Percentiles rank a stretch among this genome's conserved stretches.
Conservation (phyloP, 2,329 filamentous ascomycete species). For the Pseudopyricularia cyperi region DNA sequence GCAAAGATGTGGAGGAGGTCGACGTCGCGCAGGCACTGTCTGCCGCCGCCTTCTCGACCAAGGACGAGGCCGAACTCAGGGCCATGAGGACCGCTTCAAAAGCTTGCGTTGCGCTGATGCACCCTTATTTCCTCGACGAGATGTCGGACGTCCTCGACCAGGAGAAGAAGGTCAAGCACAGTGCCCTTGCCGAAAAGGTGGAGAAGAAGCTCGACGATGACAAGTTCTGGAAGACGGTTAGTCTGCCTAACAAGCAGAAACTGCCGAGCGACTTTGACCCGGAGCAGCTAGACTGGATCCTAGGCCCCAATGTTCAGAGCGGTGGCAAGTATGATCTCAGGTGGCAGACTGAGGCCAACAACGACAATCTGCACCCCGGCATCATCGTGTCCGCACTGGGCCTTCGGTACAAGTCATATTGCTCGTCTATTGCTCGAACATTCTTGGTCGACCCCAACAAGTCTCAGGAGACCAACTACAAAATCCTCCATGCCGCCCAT, state of each 20-base stretch:
- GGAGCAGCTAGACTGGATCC: slow-evolving; percentile 83
- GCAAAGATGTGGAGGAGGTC: slow-evolving; percentile 77
- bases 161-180: slow-evolving; percentile 95
- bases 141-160: slow-evolving; percentile 94
- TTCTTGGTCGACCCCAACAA: slow-evolving; percentile 97
- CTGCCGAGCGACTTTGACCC: slow-evolving; percentile 79
- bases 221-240: slow-evolving; percentile 80
- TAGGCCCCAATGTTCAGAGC: slow-evolving; percentile 84
- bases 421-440: slow-evolving; percentile 80
- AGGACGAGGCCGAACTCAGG: slow-evolving; percentile 88
- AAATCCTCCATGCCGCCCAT: slow-evolving; percentile 72
- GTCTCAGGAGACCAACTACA: slow-evolving; percentile 88
- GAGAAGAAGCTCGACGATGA: slow-evolving; percentile 83
- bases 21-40: slow-evolving; percentile 78
- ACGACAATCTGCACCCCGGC: slow-evolving; percentile 73
- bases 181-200: slow-evolving; percentile 71
- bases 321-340: slow-evolving; percentile 90
- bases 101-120: slow-evolving; percentile 88
- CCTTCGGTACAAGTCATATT: slow-evolving; percentile 90
- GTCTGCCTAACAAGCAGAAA: slow-evolving; percentile 58
- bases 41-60: slow-evolving; percentile 72
- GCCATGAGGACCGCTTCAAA: slow-evolving; percentile 90
- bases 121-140: slow-evolving; percentile 92
- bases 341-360: slow-evolving; percentile 64
- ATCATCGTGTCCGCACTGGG: slow-evolving; percentile 90